These are phyloP conservation scores for Populus nigra DNA, from an alignment of 345 rosid genomes.

Conservation along the genomic window DNA sequence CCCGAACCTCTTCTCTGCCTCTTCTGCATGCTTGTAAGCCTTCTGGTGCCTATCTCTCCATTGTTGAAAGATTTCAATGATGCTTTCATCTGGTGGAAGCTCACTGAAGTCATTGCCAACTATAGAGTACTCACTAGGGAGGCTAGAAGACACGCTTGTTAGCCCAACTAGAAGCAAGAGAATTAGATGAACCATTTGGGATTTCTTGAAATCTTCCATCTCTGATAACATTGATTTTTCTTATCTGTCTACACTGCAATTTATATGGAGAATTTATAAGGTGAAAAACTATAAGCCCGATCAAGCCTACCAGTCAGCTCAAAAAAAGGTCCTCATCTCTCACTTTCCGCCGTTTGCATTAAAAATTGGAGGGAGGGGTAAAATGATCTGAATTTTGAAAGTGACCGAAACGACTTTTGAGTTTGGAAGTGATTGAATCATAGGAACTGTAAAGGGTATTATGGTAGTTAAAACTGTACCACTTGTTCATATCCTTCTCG, in stretches of 20 bases:
- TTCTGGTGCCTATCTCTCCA: constrained; percentile 58
- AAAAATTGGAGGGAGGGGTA: not conserved
- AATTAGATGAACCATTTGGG: constrained; percentile 7
- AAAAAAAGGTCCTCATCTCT: not conserved
- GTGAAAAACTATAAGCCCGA: not conserved
- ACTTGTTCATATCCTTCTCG: not conserved
- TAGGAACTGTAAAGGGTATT: not conserved
- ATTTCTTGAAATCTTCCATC: constrained; percentile 26
- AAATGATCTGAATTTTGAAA: not conserved
- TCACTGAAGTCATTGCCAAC: constrained; percentile 30
- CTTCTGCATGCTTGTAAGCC: constrained; percentile 44
- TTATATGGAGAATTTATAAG: constrained; percentile 8
- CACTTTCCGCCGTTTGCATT: not conserved
- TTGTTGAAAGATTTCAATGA: constrained; percentile 42
- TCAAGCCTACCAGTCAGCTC: constrained; percentile 50
- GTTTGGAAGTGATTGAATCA: not conserved
- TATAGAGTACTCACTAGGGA: constrained; percentile 46
- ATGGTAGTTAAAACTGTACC: constrained; percentile 1
- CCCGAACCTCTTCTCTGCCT: constrained; percentile 42
- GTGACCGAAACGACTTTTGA: constrained; percentile 11
- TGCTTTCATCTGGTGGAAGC: constrained; percentile 38
- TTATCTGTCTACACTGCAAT: not conserved
- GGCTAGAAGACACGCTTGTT: constrained; percentile 24
- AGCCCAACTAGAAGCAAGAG: constrained; percentile 31
- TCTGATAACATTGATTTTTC: not conserved